Evolutionary conservation across 2,329 filamentous ascomycete species (phyloP).

Genomic region (Cercospora brassicicola): DNA sequence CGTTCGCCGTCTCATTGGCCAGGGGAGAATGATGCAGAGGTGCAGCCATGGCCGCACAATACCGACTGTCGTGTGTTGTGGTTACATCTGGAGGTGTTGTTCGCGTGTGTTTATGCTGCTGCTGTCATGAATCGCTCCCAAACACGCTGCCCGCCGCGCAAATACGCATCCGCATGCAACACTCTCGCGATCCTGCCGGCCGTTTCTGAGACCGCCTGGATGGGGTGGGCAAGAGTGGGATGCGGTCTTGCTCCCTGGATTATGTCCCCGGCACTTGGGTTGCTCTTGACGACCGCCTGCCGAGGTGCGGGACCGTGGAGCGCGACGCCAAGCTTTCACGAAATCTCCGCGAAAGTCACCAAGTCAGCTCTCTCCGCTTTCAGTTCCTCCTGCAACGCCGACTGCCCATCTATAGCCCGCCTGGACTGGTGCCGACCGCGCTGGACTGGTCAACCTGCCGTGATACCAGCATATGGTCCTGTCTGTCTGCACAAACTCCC

Average conservation of each 20-base stretch:
- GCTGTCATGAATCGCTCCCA: neutral
- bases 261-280: neutral
- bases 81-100: constrained; percentile 1
- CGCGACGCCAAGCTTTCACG: neutral
- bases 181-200: constrained; percentile 8
- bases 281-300: neutral
- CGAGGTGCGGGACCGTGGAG: neutral
- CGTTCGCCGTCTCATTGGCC: neutral
- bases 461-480: neutral
- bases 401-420: neutral
- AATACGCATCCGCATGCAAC: neutral
- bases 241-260: neutral
- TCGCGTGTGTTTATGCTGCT: neutral
- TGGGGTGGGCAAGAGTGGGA: neutral
- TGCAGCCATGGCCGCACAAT: constrained; percentile 9
- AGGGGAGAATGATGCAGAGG: constrained; percentile 1
- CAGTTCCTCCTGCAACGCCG: neutral
- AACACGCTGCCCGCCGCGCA: neutral
- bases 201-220: constrained; percentile 7
- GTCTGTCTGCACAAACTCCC: neutral
- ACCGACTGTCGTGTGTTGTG: neutral
- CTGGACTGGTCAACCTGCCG: neutral
- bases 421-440: neutral
- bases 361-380: neutral
- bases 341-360: neutral